Conservation (phyloP, 495 filamentous ascomycete species). For the Penicillium herquei region DNA sequence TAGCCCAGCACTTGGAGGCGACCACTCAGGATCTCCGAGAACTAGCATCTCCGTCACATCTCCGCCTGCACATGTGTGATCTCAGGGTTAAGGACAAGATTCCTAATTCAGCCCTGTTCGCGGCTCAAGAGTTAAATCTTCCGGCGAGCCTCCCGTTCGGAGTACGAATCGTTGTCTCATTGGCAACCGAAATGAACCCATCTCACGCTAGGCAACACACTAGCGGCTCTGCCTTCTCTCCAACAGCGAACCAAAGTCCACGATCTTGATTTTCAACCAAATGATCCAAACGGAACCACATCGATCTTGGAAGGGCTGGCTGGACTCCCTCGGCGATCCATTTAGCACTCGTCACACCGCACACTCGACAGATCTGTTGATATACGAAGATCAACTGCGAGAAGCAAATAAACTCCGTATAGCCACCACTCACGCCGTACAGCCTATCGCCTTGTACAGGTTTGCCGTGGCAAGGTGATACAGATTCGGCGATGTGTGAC, state of each 20-base stretch:
- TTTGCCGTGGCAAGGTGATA: neutral
- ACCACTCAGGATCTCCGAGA: constrained; percentile 8
- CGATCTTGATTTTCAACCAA: neutral
- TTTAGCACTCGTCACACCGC: neutral
- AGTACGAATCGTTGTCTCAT: neutral
- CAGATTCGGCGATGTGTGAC: constrained; percentile 5
- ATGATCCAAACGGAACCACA: neutral
- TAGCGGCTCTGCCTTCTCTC: constrained; percentile 6
- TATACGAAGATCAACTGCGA: neutral
- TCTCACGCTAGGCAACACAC: neutral
- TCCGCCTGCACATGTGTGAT: constrained; percentile 5
- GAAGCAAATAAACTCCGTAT: neutral
- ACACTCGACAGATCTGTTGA: neutral
- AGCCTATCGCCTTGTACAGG: neutral
- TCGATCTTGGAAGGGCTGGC: neutral
- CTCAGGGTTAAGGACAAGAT: neutral
- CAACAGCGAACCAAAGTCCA: neutral
- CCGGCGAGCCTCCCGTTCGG: neutral
- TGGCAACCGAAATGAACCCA: constrained; percentile 1
- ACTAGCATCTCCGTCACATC: constrained; percentile 11
- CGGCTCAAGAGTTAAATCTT: neutral
- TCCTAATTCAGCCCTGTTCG: neutral
- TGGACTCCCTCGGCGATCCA: neutral
- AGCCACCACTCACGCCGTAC: neutral
- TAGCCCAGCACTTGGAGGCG: neutral